phyloP scores from a whole-genome alignment of 2,329 filamentous ascomycete species.

The Anisogramma anomala region DNA sequence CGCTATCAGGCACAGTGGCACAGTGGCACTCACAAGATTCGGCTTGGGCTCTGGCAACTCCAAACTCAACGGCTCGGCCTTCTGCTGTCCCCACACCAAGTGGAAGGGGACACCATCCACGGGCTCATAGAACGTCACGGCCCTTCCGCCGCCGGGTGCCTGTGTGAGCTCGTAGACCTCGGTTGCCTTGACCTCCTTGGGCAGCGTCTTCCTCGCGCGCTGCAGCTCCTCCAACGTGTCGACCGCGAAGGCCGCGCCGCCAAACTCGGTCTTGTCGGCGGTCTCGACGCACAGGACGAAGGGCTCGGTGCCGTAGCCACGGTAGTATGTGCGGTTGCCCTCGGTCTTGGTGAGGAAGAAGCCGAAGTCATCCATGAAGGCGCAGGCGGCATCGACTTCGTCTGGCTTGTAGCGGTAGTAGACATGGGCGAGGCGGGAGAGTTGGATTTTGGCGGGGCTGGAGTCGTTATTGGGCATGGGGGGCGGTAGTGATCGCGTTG shows the following conservation, averaged over 20 bases:
- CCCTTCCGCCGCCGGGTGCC: constrained; percentile 41
- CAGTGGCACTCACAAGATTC: constrained; percentile 32
- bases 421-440: constrained; percentile 32
- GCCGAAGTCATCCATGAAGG: constrained; percentile 38
- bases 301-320: constrained; percentile 49
- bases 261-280: constrained; percentile 38
- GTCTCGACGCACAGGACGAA: constrained; percentile 45
- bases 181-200: constrained; percentile 35
- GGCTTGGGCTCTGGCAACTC: constrained; percentile 31
- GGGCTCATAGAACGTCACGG: constrained; percentile 38
- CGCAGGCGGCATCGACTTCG: constrained; percentile 29
- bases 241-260: constrained; percentile 47
- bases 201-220: constrained; percentile 34
- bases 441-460: constrained; percentile 23
- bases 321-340: constrained; percentile 42
- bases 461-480: constrained; percentile 15
- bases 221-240: constrained; percentile 44
- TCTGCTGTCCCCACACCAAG: constrained; percentile 42
- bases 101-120: constrained; percentile 47
- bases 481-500: too few species aligned
- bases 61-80: constrained; percentile 25
- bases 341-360: constrained; percentile 28
- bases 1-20: too few species aligned
- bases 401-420: constrained; percentile 39
- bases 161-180: constrained; percentile 36